Conservation (phyloP, 2,329 filamentous ascomycete species). For the Moelleriella libera region DNA sequence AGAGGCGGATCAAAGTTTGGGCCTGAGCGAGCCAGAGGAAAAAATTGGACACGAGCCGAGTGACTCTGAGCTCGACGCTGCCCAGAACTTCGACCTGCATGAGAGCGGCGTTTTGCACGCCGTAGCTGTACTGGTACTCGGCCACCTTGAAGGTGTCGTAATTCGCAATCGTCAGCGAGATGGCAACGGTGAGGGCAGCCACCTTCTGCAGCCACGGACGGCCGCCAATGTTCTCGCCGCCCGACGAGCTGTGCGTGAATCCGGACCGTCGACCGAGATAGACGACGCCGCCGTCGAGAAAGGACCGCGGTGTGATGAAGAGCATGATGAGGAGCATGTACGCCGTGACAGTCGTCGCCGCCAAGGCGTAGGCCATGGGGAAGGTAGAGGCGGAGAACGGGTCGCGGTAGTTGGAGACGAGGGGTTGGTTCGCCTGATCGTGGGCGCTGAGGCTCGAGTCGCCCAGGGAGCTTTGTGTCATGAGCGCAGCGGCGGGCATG, state of each 20-base stretch:
- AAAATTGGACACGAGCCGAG: slow-evolving; percentile 85
- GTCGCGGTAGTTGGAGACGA: slow-evolving; percentile 56
- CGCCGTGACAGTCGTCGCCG: slow-evolving; percentile 77
- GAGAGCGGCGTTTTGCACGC: slow-evolving; percentile 63
- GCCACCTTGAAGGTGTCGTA: slow-evolving; percentile 82
- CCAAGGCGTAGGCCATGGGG: slow-evolving; percentile 85
- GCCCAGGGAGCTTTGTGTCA: slow-evolving; percentile 7
- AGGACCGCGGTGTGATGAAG: slow-evolving; percentile 86
- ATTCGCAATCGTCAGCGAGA: slow-evolving; percentile 87
- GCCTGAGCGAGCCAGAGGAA: slow-evolving; percentile 97
- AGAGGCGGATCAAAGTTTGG: slow-evolving; percentile 88
- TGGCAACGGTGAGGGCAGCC: slow-evolving; percentile 56
- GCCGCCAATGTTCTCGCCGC: slow-evolving; percentile 74
- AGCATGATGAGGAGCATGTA: slow-evolving; percentile 92
- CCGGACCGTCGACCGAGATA: slow-evolving; percentile 70
- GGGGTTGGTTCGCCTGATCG: slow-evolving; percentile 16
- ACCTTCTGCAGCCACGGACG: slow-evolving; percentile 88
- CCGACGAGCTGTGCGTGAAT: slow-evolving; percentile 70
- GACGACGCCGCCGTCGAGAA: slow-evolving; percentile 73
- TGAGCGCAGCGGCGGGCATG: not conserved
- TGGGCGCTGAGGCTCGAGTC: slow-evolving; percentile 17
- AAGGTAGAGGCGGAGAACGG: slow-evolving; percentile 92
- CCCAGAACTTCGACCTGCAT: slow-evolving; percentile 70
- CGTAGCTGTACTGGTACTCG: slow-evolving; percentile 63
- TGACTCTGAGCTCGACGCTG: slow-evolving; percentile 75